Evolutionary conservation across 2,329 filamentous ascomycete genomes (phyloP).

Genomic region (Coniella lustricola): DNA sequence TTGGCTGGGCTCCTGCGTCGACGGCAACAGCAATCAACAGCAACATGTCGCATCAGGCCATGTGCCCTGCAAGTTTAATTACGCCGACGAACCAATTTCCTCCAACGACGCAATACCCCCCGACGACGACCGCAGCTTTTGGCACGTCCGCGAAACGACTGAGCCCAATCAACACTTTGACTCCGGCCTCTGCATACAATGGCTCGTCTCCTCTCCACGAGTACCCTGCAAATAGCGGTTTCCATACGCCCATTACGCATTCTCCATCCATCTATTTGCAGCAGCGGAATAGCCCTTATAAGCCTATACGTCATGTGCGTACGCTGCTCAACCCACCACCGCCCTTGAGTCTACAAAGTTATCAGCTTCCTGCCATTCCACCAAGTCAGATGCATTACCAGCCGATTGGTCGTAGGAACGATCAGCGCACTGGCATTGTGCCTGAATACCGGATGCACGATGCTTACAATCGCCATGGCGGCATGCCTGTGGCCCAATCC

Average conservation of each 20-base stretch:
- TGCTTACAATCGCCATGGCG: conserved; percentile 3
- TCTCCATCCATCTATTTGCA: conserved; percentile 85
- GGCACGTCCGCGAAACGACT: conserved; percentile 47
- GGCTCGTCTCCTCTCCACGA: conserved; percentile 65
- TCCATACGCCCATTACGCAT: conserved; percentile 61
- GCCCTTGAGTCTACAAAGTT: conserved; percentile 68
- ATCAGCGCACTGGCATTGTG: conserved; percentile 63
- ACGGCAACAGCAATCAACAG: conserved; percentile 24
- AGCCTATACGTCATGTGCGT: conserved; percentile 81
- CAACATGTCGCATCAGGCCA: conserved; percentile 19
- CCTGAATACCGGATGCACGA: conserved; percentile 45
- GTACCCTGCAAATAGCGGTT: conserved; percentile 44
- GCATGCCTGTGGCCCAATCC: conserved; percentile 5
- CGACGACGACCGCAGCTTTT: conserved; percentile 27
- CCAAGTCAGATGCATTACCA: conserved; percentile 79
- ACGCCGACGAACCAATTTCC: conserved; percentile 21
- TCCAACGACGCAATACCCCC: conserved; percentile 20
- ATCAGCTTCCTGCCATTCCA: conserved; percentile 48
- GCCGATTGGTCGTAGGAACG: conserved; percentile 62
- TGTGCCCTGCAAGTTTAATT: conserved; percentile 27
- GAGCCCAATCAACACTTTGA: conserved; percentile 40
- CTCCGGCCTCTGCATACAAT: conserved; percentile 38
- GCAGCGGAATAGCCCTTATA: conserved; percentile 86
- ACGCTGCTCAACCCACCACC: conserved; percentile 86
- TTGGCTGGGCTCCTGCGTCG: conserved; percentile 31